Evolutionary conservation across 2,329 filamentous ascomycete genomes (phyloP).

Genomic region (Aspergillus pseudotamarii): DNA sequence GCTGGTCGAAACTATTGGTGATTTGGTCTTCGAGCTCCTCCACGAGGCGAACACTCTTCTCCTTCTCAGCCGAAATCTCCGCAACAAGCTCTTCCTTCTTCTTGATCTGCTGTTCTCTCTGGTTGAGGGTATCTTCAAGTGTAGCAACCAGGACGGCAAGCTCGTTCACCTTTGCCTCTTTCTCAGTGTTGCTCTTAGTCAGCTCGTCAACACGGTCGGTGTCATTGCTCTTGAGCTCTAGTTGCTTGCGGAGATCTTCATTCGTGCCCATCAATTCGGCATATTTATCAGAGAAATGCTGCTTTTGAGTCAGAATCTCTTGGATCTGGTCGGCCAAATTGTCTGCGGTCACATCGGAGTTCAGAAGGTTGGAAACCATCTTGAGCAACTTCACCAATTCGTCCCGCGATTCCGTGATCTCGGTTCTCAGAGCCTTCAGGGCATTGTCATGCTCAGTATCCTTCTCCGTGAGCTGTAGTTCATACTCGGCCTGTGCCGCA

Average conservation of each 20-base stretch:
- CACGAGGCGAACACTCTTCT: constrained; percentile 88
- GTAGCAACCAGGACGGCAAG: constrained; percentile 53
- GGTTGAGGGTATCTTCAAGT: constrained; percentile 48
- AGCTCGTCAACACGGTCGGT: constrained; percentile 41
- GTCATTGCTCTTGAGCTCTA: constrained; percentile 40
- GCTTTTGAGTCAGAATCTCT: constrained; percentile 48
- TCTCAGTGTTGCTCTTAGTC: constrained; percentile 40
- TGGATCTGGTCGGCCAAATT: constrained; percentile 66
- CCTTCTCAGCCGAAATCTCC: constrained; percentile 66
- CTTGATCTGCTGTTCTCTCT: constrained; percentile 48
- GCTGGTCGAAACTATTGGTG: constrained; percentile 91
- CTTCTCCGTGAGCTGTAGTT: constrained; percentile 49
- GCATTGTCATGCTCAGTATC: constrained; percentile 63
- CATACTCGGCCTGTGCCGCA: constrained; percentile 39
- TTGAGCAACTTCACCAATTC: constrained; percentile 67
- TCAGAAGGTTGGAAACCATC: constrained; percentile 53
- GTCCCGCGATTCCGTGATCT: constrained; percentile 67
- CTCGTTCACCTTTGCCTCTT: constrained; percentile 60
- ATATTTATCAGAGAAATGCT: constrained; percentile 46
- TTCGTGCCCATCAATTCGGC: constrained; percentile 44
- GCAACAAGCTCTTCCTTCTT: constrained; percentile 52
- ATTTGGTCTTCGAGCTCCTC: constrained; percentile 97
- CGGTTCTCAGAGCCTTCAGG: constrained; percentile 61
- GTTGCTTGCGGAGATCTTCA: constrained; percentile 41
- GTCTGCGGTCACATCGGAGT: constrained; percentile 57